phyloP scores from a whole-genome alignment of 2,329 filamentous ascomycete genomes.

The Neonectria hederae region DNA sequence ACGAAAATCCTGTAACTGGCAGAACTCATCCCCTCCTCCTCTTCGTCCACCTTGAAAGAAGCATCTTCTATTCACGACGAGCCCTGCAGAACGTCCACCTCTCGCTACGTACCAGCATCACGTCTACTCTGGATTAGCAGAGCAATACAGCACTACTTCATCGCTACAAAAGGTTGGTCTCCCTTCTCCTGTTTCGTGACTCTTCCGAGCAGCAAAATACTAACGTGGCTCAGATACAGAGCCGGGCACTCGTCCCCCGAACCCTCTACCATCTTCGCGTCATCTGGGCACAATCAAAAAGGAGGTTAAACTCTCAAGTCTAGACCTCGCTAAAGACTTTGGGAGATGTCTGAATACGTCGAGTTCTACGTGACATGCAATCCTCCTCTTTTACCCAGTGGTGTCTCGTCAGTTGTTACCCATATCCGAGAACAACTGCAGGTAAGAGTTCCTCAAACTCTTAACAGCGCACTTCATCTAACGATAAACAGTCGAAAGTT shows the following conservation, averaged over 20 bases:
- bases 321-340: neutral
- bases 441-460: conserved; percentile 21
- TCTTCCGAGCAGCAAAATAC: neutral
- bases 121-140: no score
- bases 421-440: conserved; percentile 14
- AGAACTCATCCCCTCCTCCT: neutral
- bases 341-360: conserved; percentile 28
- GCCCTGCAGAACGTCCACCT: neutral
- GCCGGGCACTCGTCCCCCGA: neutral
- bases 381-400: conserved; percentile 45
- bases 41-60: neutral
- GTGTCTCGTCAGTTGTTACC: conserved; percentile 42
- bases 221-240: neutral
- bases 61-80: neutral
- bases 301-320: neutral
- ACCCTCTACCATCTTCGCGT: neutral
- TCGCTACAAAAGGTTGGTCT: neutral
- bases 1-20: neutral
- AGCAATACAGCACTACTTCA: no score
- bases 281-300: neutral
- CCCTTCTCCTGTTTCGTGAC: neutral
- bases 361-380: conserved; percentile 50
- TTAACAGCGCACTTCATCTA: neutral
- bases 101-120: neutral
- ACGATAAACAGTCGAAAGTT: conserved; percentile 22